These are phyloP conservation scores for Colletotrichum theobromicola DNA, from an alignment of 2,329 filamentous ascomycete genomes.

Conservation along the genomic window DNA sequence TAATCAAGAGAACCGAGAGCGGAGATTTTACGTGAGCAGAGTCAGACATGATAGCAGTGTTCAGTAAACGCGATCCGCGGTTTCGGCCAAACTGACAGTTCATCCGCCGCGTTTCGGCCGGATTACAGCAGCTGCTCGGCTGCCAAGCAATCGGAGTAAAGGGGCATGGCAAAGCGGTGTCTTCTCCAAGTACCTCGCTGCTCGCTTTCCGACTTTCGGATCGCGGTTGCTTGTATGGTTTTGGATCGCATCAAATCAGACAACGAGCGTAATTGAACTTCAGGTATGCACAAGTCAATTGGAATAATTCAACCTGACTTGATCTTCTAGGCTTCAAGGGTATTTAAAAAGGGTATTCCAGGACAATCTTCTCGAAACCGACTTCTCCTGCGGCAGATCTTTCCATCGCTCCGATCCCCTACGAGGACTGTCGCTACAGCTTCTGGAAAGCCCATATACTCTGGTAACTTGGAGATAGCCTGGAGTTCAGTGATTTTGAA, in stretches of 20 bases:
- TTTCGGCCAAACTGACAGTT: not conserved
- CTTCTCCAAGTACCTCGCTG: not conserved
- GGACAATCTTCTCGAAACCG: not conserved
- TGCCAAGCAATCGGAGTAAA: not conserved
- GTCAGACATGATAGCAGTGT: not conserved
- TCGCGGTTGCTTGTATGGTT: not conserved
- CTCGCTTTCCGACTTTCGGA: not conserved
- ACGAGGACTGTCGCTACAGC: not conserved
- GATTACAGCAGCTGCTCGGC: not conserved
- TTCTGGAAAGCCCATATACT: not conserved
- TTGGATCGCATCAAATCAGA: not conserved
- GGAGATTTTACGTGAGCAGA: not conserved
- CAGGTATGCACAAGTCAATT: fast-evolving
- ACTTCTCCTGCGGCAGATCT: not conserved
- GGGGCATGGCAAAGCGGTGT: not conserved
- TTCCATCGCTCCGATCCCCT: not conserved
- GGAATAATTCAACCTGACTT: not conserved
- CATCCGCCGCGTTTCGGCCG: not conserved
- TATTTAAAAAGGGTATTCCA: not conserved
- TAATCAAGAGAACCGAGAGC: not conserved
- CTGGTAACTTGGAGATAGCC: not conserved
- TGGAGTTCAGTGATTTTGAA: not conserved
- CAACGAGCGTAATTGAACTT: not conserved
- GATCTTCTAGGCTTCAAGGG: not conserved
- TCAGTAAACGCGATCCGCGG: not conserved